A percentile compares a stretch with the other conserved stretches of the same genome.
Evolutionary conservation across 345 rosid species (phyloP).

Genomic region (Aquilaria sinensis): DNA sequence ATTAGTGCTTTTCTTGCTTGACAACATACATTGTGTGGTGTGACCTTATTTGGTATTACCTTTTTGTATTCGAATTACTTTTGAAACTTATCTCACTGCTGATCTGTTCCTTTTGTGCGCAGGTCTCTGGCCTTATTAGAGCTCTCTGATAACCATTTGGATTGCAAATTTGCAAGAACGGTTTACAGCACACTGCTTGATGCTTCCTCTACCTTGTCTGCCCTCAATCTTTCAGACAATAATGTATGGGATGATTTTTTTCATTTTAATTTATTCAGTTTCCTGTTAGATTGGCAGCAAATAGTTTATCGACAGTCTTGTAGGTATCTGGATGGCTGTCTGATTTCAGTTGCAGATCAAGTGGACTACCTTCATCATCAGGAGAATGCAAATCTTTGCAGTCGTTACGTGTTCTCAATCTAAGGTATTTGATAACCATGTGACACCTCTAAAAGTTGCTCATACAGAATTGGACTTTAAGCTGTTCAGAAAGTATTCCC

Average conservation of each 20-base stretch:
- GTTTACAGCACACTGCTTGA: conserved; percentile 56
- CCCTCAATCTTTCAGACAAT: conserved; percentile 84
- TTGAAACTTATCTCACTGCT: too few relatives aligned
- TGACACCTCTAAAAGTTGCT: neutral
- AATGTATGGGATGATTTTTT: conserved; percentile 35
- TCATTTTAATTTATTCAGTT: conserved; percentile 7
- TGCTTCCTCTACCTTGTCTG: conserved; percentile 42
- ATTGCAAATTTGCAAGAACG: conserved; percentile 32
- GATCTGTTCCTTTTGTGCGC: conserved; percentile 14
- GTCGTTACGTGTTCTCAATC: conserved; percentile 52
- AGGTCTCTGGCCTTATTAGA: conserved; percentile 66
- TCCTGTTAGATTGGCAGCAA: conserved; percentile 10
- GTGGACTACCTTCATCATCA: conserved; percentile 17
- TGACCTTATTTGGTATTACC: too few relatives aligned
- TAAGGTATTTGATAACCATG: conserved; percentile 41
- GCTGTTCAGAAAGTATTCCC: neutral
- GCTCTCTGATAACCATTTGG: conserved; percentile 46
- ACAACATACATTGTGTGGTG: too few relatives aligned
- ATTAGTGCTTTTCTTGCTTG: too few relatives aligned
- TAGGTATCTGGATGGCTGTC: conserved; percentile 89
- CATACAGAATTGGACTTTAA: neutral
- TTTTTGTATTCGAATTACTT: too few relatives aligned
- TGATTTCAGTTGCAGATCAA: conserved; percentile 40
- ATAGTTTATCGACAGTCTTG: conserved; percentile 5
- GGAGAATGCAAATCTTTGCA: conserved; percentile 42